phyloP scores from a whole-genome alignment of 2,329 filamentous ascomycete genomes.

The Arthrinium phaeospermum region DNA sequence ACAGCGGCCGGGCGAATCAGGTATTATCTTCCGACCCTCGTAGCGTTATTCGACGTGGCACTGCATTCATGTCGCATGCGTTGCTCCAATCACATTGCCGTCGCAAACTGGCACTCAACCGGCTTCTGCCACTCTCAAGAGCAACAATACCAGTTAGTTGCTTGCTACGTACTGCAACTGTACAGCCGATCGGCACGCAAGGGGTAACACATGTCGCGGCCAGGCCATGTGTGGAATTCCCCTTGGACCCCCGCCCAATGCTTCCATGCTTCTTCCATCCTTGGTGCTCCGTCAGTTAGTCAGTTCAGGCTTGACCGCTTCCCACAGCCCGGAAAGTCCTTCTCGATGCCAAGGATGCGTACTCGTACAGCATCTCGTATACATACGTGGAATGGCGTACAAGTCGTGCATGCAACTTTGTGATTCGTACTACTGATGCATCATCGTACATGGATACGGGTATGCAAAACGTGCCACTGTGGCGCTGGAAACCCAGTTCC shows the following conservation, averaged over 20 bases:
- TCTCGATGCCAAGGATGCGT: background rate
- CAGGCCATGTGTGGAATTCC: background rate
- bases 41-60: background rate
- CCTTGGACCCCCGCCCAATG: background rate
- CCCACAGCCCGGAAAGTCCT: background rate
- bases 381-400: background rate
- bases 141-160: too few species aligned
- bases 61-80: slow-evolving; percentile 2
- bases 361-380: background rate
- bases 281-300: background rate
- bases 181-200: background rate
- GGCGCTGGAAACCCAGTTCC: background rate
- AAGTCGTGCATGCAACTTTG: background rate
- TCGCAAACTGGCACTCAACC: slow-evolving; percentile 1
- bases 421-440: background rate
- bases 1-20: background rate
- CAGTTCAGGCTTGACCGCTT: background rate
- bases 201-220: background rate
- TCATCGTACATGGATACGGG: background rate
- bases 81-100: background rate
- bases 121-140: background rate
- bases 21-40: background rate
- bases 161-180: too few species aligned
- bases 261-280: background rate
- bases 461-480: background rate